phyloP scores from a whole-genome alignment of 1,284 basidiomycete genomes.

The Kalmanozyma brasiliensis region DNA sequence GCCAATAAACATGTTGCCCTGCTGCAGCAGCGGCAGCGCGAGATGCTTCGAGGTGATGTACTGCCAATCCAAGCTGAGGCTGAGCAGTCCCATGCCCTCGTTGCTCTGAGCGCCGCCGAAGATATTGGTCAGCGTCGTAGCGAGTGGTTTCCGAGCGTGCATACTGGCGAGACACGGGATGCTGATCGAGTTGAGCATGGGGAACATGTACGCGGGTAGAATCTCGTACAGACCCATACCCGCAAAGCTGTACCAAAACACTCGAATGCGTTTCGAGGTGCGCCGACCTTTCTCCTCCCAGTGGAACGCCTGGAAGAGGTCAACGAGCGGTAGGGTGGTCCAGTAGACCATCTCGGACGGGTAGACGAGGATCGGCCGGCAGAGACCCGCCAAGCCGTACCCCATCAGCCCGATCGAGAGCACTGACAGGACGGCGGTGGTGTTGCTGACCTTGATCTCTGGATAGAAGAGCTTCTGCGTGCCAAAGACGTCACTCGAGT shows the following conservation, averaged over 20 bases:
- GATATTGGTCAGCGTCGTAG: conserved; percentile 54
- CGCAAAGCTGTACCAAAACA: conserved; percentile 73
- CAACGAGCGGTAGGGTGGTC: conserved; percentile 57
- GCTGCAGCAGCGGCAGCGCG: conserved; percentile 59
- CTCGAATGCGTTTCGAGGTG: conserved; percentile 71
- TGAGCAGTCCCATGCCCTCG: conserved; percentile 58
- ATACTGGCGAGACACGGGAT: conserved; percentile 71
- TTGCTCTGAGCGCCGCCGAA: conserved; percentile 60
- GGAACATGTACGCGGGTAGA: conserved; percentile 71
- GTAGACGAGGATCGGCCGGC: conserved; percentile 40
- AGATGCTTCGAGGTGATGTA: conserved; percentile 55
- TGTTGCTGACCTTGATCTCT: conserved; percentile 11
- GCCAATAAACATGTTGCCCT: conserved; percentile 60
- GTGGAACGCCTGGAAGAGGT: conserved; percentile 62
- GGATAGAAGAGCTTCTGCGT: conserved; percentile 48
- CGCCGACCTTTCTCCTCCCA: conserved; percentile 64
- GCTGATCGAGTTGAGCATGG: conserved; percentile 61
- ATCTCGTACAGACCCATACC: conserved; percentile 33
- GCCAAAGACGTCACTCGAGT: conserved; percentile 27
- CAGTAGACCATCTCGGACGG: conserved; percentile 68
- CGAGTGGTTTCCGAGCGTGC: conserved; percentile 69
- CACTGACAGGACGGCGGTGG: conserved; percentile 75
- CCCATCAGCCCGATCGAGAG: conserved; percentile 77
- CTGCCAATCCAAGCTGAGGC: conserved; percentile 53
- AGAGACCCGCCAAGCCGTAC: conserved; percentile 72